Conservation (phyloP, 2,329 filamentous ascomycete genomes). For the Fusarium torreyae region DNA sequence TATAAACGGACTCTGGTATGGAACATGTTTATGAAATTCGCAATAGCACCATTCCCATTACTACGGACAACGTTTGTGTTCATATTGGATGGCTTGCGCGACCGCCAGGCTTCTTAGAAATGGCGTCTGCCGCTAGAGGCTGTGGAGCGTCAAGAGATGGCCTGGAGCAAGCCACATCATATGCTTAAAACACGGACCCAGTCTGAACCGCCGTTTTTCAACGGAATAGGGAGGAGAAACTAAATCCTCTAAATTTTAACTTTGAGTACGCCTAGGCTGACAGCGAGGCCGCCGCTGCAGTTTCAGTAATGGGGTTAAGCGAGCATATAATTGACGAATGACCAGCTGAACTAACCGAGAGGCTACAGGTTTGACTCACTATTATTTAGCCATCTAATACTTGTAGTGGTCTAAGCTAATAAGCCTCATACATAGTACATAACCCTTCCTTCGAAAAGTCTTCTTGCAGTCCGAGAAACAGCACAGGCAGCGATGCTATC, state of each 20-base stretch:
- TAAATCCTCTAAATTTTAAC: too few species aligned
- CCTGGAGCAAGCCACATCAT: constrained; percentile 1
- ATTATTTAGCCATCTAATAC: too few species aligned
- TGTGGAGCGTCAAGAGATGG: not conserved
- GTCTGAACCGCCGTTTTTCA: too few species aligned
- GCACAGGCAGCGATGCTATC: constrained; percentile 48
- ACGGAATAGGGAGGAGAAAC: too few species aligned
- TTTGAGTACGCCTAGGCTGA: too few species aligned
- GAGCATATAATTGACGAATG: too few species aligned
- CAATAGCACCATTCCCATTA: not conserved
- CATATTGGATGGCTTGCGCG: not conserved
- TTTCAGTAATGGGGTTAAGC: too few species aligned
- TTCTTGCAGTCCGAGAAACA: constrained; percentile 52
- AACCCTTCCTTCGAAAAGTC: constrained; percentile 53
- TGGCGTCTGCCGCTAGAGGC: not conserved
- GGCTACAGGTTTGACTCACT: too few species aligned
- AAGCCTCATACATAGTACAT: constrained; percentile 44
- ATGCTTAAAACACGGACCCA: too few species aligned
- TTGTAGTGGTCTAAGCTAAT: too few species aligned
- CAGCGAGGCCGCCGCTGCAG: too few species aligned
- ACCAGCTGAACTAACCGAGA: too few species aligned
- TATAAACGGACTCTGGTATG: not conserved
- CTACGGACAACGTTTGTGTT: not conserved
- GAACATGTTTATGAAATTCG: not conserved
- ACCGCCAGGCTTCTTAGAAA: not conserved